Evolutionary conservation across 2,329 filamentous ascomycete genomes (phyloP), one percentile per base, ranked within the genome.

Genomic region (Tolypocladium tundrense): DNA sequence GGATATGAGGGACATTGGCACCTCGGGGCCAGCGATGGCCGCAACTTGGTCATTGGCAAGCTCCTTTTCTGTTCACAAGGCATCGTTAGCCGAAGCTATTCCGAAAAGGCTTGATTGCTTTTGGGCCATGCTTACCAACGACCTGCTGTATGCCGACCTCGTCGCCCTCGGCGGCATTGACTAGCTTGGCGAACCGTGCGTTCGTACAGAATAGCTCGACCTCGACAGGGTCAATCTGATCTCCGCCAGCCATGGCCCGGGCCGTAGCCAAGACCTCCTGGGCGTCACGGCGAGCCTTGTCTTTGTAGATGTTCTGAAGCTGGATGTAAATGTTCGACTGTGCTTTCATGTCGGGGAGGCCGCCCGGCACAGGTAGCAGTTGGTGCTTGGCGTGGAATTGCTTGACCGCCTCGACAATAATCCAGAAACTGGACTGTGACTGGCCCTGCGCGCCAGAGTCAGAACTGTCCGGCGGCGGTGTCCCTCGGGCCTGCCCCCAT

Each of bases 271-370:
- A 74, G 2, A 97, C 88, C 71, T 96, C 88, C 37, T 83, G 81
- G 16, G 87, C 77, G 67, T 99, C 94, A 66, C 82, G 77, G 40
- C 88, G 85, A 50, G 94, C 91, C 72, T 96, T 96, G 27, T 79
- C 74, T 73, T 96, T 97, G 82, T 97, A 99, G 60, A 97, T 84
- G 65, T 89, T 93, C 70, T 97, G 94, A 14, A 99, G 80, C 66
- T 86, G 80, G 63, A 99, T 88, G 75, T 99, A 99, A 61, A 95
- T 88, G 58, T 81, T 84, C 4, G 92, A 96, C 68, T 93, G 84
- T 3, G 94, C 91, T 76, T 99, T 99, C 94, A 99, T 99, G 71
- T 99, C 94, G 1, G 95, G 94, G 1, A 99, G 78, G 3, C 88
- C 86, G 14, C 94, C 95, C 0, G 92, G 88, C 0, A 99, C 78